Base-by-base conservation (phyloP, 176 grass and related monocot genomes). In the Oryza officinalis region DNA sequence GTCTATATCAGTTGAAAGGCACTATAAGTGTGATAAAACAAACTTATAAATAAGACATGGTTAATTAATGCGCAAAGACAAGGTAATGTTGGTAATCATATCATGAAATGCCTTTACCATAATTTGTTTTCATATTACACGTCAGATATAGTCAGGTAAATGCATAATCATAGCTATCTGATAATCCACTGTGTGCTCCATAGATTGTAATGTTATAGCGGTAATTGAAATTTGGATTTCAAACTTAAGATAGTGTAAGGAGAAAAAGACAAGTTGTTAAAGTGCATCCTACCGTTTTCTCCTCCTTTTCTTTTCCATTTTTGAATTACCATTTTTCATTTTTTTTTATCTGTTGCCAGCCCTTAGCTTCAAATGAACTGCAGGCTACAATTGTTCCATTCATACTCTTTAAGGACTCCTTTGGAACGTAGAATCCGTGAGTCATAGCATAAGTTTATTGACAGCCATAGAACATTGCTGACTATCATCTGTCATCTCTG, bases 1-100 rank as follows among this genome's bases (percentile, higher is more conserved):
- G 64, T 70, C 8, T 43, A 41, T 64, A 76, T 61, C 63, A 81
- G 76, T 61, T 73, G n/a, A 2, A 25, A 87, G 22, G 65, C 9
- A 45, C 9, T 33, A 41, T 69, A 26, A 50, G 33, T 46, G 11
- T 68, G 40, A 27, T 63, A 84, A 60, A 47, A 0, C 8, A 47
- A 63, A 80, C 0, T 28, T 20, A 35, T 46, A 28, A 76, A 47
- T 25, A 69, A 47, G 31, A 15, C n/a, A 71, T 28, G 18, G 40
- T 74, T 83, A 25, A 22, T 60, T 65, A 26, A 74, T 49, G 13
- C 4, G 28, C 8, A 84, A 67, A 20, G 17, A 76, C 46, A 63
- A 14, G 20, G 1, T 20, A 50, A 75, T 40, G 27, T 9, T 41
- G 28, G 66, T 35, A 13, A 65, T 26, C 13, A 49, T 37, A 37